Conservation (phyloP, 108 stramenopile genomes). For the Cylindrotheca fusiformis region DNA sequence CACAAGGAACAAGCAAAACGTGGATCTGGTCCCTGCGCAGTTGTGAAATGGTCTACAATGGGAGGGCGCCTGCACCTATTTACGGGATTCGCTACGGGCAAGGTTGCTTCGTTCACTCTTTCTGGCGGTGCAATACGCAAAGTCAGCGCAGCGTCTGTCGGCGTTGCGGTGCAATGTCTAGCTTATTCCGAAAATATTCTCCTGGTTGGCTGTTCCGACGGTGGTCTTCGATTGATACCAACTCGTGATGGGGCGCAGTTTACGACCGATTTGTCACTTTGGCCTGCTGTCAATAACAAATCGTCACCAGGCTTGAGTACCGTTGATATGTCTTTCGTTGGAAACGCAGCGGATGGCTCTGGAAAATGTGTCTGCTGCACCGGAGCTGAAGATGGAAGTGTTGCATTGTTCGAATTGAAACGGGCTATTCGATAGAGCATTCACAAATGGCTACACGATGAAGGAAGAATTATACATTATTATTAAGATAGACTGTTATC, state of each 20-base stretch:
- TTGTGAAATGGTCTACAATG: constrained; percentile 49
- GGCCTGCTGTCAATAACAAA: constrained; percentile 50
- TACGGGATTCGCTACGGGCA: constrained; percentile 50
- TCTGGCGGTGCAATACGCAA: constrained; percentile 27
- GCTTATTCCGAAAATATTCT: constrained; percentile 41
- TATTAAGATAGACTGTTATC: too few relatives aligned
- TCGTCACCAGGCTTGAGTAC: constrained; percentile 42
- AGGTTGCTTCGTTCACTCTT: constrained; percentile 46
- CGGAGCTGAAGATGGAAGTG: constrained; percentile 59
- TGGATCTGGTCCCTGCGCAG: constrained; percentile 63
- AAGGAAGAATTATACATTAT: too few relatives aligned
- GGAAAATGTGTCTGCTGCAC: constrained; percentile 55
- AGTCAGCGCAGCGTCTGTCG: constrained; percentile 48
- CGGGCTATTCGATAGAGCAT: constrained; percentile 4
- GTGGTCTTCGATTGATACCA: constrained; percentile 57
- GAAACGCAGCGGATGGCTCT: constrained; percentile 15
- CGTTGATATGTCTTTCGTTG: constrained; percentile 35
- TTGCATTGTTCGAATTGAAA: constrained; percentile 64
- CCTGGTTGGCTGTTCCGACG: constrained; percentile 61
- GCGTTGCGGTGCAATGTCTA: constrained; percentile 42
- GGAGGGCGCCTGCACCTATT: constrained; percentile 38
- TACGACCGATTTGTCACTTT: constrained; percentile 47
- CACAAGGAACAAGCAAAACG: constrained; percentile 54
- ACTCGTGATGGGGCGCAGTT: constrained; percentile 45
- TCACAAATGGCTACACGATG: too few relatives aligned